These are phyloP conservation scores for Hippophae rhamnoides DNA, from an alignment of 306 rosid species.

Conservation along the genomic window DNA sequence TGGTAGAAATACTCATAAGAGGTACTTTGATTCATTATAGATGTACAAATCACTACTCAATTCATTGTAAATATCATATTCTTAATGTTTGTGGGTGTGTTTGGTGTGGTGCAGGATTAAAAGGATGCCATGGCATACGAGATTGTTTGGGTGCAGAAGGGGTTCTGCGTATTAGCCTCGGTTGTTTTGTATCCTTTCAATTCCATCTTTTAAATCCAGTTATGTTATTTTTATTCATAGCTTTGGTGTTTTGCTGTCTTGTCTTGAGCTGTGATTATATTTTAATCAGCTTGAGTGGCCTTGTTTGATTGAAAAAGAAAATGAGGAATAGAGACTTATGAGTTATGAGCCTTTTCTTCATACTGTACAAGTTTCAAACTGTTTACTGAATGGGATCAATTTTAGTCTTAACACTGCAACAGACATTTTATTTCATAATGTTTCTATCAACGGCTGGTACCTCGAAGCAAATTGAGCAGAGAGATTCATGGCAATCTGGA, in stretches of 20 bases:
- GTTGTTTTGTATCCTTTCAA: conserved; percentile 87
- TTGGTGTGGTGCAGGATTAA: conserved; percentile 41
- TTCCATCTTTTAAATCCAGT: conserved; percentile 2
- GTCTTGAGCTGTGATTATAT: neutral
- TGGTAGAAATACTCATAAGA: too few species aligned
- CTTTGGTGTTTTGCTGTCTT: neutral
- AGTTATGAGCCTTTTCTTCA: neutral
- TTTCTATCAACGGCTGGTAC: conserved; percentile 67
- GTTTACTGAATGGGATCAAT: conserved; percentile 4
- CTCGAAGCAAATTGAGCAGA: conserved; percentile 44
- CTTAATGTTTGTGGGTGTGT: conserved; percentile 4
- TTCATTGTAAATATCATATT: neutral
- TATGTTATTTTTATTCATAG: conserved; percentile 1
- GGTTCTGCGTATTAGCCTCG: conserved; percentile 91
- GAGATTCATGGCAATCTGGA: conserved; percentile 90
- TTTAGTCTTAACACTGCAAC: conserved; percentile 47
- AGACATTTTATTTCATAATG: conserved; percentile 80
- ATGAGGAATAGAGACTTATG: neutral
- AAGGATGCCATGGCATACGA: conserved; percentile 54
- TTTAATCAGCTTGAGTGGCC: neutral
- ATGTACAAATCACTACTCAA: neutral
- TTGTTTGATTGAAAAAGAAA: neutral
- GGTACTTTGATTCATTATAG: neutral
- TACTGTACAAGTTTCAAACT: neutral
- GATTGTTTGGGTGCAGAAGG: conserved; percentile 86